Conservation (phyloP, 73 alveolate species). For the Stentor roeselii region DNA sequence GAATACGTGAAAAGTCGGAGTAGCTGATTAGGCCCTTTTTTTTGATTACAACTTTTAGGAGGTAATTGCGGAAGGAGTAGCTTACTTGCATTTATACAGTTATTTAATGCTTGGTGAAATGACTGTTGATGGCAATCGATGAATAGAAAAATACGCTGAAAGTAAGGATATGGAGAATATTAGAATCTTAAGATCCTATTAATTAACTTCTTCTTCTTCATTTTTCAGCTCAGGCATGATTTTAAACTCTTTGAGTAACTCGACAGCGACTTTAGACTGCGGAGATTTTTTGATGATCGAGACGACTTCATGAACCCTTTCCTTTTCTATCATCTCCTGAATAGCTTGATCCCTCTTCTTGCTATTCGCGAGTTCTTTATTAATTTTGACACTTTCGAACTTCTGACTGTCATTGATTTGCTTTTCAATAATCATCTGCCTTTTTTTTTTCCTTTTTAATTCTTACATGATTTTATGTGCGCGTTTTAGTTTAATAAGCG, state of each 20-base stretch:
- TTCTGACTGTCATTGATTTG: background rate
- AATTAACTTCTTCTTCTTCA: slow-evolving; percentile 20
- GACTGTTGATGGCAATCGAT: background rate
- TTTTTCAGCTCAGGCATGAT: background rate
- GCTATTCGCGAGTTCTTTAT: background rate
- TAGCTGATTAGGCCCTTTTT: background rate
- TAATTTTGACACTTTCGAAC: background rate
- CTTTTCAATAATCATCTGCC: background rate
- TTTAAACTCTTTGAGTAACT: too few relatives aligned
- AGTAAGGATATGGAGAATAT: slow-evolving; percentile 31
- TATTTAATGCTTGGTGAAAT: too few relatives aligned
- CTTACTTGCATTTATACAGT: background rate
- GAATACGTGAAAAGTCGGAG: background rate
- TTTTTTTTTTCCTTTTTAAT: background rate
- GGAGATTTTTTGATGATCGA: background rate
- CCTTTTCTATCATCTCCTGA: slow-evolving; percentile 7
- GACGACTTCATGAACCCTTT: background rate
- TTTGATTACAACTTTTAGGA: background rate
- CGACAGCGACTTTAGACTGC: background rate
- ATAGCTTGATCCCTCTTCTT: background rate
- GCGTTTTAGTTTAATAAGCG: background rate
- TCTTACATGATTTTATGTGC: background rate
- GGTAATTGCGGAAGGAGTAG: background rate
- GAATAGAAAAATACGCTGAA: background rate
- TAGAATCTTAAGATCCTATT: slow-evolving; percentile 88